Percentiles rank a stretch among this genome's conserved stretches.
Conservation (phyloP, 805 yeast genomes). For the Lachancea waltii region DNA sequence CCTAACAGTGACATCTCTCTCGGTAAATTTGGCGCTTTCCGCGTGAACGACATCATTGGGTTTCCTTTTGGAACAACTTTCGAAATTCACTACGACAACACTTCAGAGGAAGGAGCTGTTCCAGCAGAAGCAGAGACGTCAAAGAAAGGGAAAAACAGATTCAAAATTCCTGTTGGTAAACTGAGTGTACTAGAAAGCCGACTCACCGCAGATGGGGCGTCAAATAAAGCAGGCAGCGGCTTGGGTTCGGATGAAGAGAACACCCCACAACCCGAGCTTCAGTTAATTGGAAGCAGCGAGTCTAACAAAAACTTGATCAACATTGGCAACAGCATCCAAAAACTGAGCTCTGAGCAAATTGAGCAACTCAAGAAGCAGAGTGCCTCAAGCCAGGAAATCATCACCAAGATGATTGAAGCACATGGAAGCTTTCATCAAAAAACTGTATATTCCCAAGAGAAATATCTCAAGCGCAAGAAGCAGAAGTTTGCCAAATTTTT, state of each 20-base stretch:
- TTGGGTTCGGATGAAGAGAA: constrained; percentile 31
- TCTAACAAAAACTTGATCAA: constrained; percentile 60
- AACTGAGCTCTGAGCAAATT: constrained; percentile 70
- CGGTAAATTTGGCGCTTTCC: constrained; percentile 89
- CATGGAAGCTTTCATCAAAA: constrained; percentile 86
- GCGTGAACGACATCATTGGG: constrained; percentile 69
- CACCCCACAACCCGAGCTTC: constrained; percentile 29
- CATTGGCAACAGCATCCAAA: constrained; percentile 66
- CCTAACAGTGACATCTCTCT: constrained; percentile 57
- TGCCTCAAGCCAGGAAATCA: constrained; percentile 67
- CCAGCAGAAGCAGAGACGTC: constrained; percentile 3
- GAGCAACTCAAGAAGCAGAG: constrained; percentile 73
- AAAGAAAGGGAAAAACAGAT: constrained; percentile 2
- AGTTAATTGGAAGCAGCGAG: constrained; percentile 41
- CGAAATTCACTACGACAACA: constrained; percentile 52
- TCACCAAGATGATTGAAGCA: constrained; percentile 71
- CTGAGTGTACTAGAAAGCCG: constrained; percentile 16
- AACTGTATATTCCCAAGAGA: constrained; percentile 84
- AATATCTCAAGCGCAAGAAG: constrained; percentile 85
- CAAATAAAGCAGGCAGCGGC: constrained; percentile 5
- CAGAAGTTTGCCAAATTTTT: constrained; percentile 84
- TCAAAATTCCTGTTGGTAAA: constrained; percentile 23
- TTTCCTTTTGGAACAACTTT: constrained; percentile 83
- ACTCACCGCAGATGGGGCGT: constrained; percentile 24
- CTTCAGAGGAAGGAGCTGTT: constrained; percentile 11